Evolutionary conservation across 805 yeast species (phyloP).

Genomic region (Ogataea haglerorum): DNA sequence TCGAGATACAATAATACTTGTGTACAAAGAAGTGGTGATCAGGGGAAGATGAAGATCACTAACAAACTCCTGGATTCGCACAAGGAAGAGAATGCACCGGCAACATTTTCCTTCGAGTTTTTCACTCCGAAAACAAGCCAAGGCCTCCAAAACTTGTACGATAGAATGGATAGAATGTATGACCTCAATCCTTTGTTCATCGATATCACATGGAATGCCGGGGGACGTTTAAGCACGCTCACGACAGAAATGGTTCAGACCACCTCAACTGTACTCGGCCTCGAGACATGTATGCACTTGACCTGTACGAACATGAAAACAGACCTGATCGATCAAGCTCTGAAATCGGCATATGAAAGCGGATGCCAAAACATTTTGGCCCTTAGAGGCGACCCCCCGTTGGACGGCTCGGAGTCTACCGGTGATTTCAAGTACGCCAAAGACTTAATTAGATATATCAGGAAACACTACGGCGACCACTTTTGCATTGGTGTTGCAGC

Average conservation of each 20-base stretch:
- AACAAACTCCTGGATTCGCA: conserved; percentile 43
- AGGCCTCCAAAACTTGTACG: conserved; percentile 94
- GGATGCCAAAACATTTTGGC: conserved; percentile 97
- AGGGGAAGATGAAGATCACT: conserved; percentile 40
- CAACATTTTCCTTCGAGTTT: conserved; percentile 94
- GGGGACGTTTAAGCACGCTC: conserved; percentile 78
- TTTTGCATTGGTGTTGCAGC: conserved; percentile 96
- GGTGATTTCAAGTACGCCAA: conserved; percentile 88
- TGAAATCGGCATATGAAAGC: conserved; percentile 76
- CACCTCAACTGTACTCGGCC: conserved; percentile 82
- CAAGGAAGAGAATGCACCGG: conserved; percentile 29
- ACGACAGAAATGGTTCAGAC: conserved; percentile 92
- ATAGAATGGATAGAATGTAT: conserved; percentile 97
- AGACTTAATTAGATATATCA: conserved; percentile 78
- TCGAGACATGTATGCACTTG: conserved; percentile 97
- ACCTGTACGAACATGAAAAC: conserved; percentile 95
- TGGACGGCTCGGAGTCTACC: conserved; percentile 65
- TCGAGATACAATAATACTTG: background rate
- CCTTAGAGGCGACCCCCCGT: conserved; percentile 92
- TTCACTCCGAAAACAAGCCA: conserved; percentile 97
- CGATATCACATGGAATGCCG: conserved; percentile 98
- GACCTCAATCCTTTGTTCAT: conserved; percentile 86
- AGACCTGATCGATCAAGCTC: conserved; percentile 76
- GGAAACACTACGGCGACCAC: conserved; percentile 74
- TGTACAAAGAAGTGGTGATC: conserved; percentile 2